Conservation (phyloP, 192 early-diverging fungal genomes). For the Dissophora globulifera region DNA sequence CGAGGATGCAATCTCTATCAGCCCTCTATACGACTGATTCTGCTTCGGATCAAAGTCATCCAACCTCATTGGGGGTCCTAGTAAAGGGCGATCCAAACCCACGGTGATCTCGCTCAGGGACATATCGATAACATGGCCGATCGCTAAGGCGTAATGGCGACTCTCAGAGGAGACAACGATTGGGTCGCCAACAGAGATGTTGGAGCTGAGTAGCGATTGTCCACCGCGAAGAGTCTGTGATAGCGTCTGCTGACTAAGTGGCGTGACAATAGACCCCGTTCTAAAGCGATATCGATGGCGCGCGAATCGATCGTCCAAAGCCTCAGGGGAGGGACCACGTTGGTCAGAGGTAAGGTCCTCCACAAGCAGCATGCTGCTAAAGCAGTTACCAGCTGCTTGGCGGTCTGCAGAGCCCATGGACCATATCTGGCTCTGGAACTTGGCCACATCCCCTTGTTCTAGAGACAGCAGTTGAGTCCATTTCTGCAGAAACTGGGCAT, state of each 20-base stretch:
- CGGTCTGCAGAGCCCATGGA: slow-evolving; percentile 60
- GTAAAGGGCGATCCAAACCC: slow-evolving; percentile 69
- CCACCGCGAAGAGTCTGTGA: slow-evolving; percentile 25
- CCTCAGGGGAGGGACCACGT: too few relatives aligned
- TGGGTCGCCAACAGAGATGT: slow-evolving; percentile 76
- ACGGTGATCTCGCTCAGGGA: slow-evolving; percentile 61
- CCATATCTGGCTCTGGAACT: slow-evolving; percentile 78
- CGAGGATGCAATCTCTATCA: slow-evolving; percentile 11
- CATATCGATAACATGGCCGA: slow-evolving; percentile 77
- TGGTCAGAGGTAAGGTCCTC: slow-evolving; percentile 12
- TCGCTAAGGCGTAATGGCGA: slow-evolving; percentile 77
- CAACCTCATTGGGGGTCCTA: slow-evolving; percentile 68
- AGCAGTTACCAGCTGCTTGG: slow-evolving; percentile 54
- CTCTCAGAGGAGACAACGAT: slow-evolving; percentile 83
- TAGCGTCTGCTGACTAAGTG: slow-evolving; percentile 21
- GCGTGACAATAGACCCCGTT: not conserved
- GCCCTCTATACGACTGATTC: slow-evolving; percentile 71
- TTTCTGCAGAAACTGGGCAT: slow-evolving; percentile 77
- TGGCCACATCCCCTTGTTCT: slow-evolving; percentile 78
- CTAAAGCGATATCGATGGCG: slow-evolving; percentile 32
- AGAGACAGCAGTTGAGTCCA: slow-evolving; percentile 81
- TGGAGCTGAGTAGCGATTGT: slow-evolving; percentile 54
- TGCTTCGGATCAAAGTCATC: slow-evolving; percentile 60
- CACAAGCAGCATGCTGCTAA: slow-evolving; percentile 16
- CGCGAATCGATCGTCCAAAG: slow-evolving; percentile 5